Evolutionary conservation across 2,329 filamentous ascomycete genomes (phyloP).

Genomic region (Ustulina deusta): DNA sequence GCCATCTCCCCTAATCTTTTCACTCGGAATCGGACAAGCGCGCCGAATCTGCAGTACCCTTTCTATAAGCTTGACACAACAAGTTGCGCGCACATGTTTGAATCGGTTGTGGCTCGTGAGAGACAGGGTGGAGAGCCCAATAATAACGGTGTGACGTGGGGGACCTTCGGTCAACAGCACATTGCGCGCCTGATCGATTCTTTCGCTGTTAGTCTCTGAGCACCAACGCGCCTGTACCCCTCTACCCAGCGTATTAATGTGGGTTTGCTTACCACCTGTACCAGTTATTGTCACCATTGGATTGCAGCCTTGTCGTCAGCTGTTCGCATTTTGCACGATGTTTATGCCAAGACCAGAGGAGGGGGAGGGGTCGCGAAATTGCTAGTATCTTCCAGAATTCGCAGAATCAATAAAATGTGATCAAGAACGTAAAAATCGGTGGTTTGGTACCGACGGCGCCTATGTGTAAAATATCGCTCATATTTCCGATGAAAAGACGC

Average conservation of each 20-base stretch:
- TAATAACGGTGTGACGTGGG: background rate
- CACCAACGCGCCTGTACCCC: background rate
- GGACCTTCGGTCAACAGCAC: background rate
- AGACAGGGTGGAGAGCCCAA: background rate
- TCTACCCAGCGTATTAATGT: conserved; percentile 5
- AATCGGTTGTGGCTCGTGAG: conserved; percentile 9
- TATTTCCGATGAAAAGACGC: background rate
- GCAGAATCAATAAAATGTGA: background rate
- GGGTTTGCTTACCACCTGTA: background rate
- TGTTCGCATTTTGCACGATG: background rate
- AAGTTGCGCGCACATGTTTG: background rate
- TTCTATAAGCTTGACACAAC: background rate
- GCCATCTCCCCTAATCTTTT: background rate
- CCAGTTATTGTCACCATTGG: background rate
- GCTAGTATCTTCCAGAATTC: conserved; percentile 8
- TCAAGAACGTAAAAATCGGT: background rate
- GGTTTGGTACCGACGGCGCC: background rate
- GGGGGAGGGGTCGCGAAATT: background rate
- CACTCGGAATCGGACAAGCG: background rate
- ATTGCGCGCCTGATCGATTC: background rate
- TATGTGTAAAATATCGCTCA: background rate
- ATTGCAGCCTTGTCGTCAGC: conserved; percentile 27
- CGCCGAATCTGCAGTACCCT: background rate
- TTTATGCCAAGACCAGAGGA: conserved; percentile 15
- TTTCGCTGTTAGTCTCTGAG: background rate